Evolutionary conservation across 2,329 filamentous ascomycete genomes (phyloP).

Genomic region (Teratosphaeria viscida): DNA sequence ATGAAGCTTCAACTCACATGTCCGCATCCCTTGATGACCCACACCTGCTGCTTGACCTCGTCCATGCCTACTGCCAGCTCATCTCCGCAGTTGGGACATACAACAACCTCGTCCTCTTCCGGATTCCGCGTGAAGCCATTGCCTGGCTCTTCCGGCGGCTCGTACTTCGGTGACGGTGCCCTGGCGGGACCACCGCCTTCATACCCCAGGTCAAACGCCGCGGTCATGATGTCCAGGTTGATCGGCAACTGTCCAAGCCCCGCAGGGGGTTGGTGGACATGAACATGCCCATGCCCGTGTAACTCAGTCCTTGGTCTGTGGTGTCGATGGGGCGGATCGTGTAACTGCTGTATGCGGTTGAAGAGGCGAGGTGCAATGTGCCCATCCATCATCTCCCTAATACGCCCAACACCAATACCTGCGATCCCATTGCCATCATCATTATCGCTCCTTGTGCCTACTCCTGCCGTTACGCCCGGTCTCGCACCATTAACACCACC

Average conservation of each 20-base stretch:
- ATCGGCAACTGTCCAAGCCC: conserved; percentile 6
- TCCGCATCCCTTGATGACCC: conserved; percentile 82
- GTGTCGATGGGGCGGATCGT: background rate
- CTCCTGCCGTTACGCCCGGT: conserved; percentile 14
- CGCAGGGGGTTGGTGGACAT: no score
- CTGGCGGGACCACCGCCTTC: conserved; percentile 15
- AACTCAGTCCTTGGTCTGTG: background rate
- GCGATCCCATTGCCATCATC: conserved; percentile 3
- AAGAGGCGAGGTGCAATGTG: background rate
- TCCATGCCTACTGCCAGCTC: conserved; percentile 65
- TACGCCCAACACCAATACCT: conserved; percentile 2
- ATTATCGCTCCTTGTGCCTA: conserved; percentile 11
- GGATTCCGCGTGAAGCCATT: conserved; percentile 76
- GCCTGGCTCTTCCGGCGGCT: conserved; percentile 53
- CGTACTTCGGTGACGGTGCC: conserved; percentile 40
- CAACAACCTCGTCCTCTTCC: conserved; percentile 57
- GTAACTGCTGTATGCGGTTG: background rate
- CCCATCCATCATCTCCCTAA: conserved; percentile 5
- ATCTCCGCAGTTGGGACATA: conserved; percentile 78
- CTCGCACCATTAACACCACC: conserved; percentile 13
- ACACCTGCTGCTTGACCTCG: conserved; percentile 69
- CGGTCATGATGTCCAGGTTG: conserved; percentile 28
- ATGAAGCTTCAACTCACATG: conserved; percentile 51
- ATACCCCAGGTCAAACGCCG: conserved; percentile 35
- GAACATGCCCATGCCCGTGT: background rate